phyloP scores from a whole-genome alignment of 371 early-diverging fungal species.

The Mortierella sp. region DNA sequence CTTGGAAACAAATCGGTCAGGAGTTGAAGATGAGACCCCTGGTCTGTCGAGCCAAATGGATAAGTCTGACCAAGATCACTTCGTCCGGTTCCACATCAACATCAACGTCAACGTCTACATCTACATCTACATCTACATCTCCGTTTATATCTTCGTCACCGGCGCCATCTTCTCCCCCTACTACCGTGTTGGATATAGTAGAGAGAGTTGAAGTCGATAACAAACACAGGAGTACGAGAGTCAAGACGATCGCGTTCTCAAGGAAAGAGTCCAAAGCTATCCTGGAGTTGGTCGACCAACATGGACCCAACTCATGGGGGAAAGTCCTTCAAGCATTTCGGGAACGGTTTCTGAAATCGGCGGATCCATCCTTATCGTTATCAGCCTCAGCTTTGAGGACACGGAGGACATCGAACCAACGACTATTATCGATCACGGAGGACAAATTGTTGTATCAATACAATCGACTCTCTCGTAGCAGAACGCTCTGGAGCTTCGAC shows the following conservation, averaged over 20 bases:
- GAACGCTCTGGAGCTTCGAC: slow-evolving; percentile 29
- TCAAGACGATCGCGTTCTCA: slow-evolving; percentile 23
- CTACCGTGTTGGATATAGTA: too few relatives aligned
- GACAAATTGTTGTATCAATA: slow-evolving; percentile 17
- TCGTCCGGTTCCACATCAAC: background rate
- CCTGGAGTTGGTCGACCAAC: slow-evolving; percentile 13
- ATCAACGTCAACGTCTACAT: background rate
- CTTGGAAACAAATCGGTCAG: slow-evolving; percentile 31
- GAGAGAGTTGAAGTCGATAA: too few relatives aligned
- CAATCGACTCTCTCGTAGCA: slow-evolving; percentile 10
- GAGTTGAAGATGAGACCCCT: slow-evolving; percentile 19
- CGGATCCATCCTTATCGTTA: background rate
- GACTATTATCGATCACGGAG: slow-evolving; percentile 8
- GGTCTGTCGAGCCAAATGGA: slow-evolving; percentile 26
- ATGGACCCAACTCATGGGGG: slow-evolving; percentile 24
- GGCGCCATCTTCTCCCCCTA: too few relatives aligned
- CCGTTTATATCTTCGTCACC: too few relatives aligned
- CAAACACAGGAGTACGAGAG: background rate
- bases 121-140: background rate
- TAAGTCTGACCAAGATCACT: background rate
- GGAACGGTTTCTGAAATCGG: slow-evolving; percentile 1
- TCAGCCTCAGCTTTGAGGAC: background rate
- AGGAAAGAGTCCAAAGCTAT: slow-evolving; percentile 15
- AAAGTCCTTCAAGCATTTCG: slow-evolving; percentile 19
- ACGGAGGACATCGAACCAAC: background rate